Conservation (phyloP, 768 basidiomycete genomes). For the Flagelloscypha sp. region DNA sequence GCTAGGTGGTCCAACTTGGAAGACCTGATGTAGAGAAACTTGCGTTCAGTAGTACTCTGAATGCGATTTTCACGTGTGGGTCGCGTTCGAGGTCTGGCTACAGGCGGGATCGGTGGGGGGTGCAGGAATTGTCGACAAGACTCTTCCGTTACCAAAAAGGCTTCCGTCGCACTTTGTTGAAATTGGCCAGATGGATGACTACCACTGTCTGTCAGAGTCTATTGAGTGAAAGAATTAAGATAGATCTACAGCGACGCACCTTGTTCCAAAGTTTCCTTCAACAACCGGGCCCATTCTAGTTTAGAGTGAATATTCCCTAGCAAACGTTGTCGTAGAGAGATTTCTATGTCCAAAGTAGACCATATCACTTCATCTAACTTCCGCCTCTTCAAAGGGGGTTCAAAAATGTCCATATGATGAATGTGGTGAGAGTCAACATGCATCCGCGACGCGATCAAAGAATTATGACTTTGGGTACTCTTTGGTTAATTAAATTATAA, state of each 20-base stretch:
- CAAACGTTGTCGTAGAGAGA: constrained; percentile 33
- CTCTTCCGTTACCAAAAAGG: constrained; percentile 30
- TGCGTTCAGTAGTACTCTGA: constrained; percentile 13
- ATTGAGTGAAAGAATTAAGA: constrained; percentile 7
- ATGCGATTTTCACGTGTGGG: constrained; percentile 17
- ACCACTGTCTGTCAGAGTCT: constrained; percentile 5
- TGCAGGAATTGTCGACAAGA: constrained; percentile 21
- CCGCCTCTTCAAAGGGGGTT: too few relatives aligned
- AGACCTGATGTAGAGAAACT: constrained; percentile 34
- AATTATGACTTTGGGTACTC: too few relatives aligned
- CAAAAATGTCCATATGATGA: too few relatives aligned
- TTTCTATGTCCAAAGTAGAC: constrained; percentile 44
- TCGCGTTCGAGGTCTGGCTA: constrained; percentile 17
- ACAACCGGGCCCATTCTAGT: constrained; percentile 39
- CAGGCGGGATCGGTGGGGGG: constrained; percentile 11
- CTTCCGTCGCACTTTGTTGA: constrained; percentile 32
- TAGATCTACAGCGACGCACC: constrained; percentile 14
- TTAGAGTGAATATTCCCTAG: constrained; percentile 33
- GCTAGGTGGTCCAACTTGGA: constrained; percentile 14
- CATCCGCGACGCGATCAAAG: too few relatives aligned
- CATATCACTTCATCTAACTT: too few relatives aligned
- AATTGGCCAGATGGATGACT: constrained; percentile 18
- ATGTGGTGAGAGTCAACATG: too few relatives aligned
- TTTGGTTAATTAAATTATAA: too few relatives aligned
- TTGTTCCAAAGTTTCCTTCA: constrained; percentile 30